Evolutionary conservation across 2,329 filamentous ascomycete genomes (phyloP).

Genomic region (Knufia petricola): DNA sequence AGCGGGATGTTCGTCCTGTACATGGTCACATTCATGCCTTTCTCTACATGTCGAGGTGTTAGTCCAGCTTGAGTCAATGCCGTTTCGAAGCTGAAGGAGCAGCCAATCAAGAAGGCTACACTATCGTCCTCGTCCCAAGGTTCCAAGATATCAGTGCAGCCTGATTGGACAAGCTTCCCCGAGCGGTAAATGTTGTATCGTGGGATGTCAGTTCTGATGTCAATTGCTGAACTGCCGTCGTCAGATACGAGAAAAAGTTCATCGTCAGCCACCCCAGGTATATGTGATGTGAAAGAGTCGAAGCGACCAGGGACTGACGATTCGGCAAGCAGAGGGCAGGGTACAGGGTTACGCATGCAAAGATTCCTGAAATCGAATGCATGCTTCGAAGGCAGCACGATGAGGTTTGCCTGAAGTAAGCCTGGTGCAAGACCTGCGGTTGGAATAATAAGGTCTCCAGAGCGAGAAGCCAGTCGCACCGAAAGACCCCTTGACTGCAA

Average conservation of each 20-base stretch:
- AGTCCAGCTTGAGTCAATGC: conserved; percentile 45
- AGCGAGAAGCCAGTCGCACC: conserved; percentile 14
- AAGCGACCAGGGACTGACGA: conserved; percentile 38
- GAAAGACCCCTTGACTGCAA: neutral
- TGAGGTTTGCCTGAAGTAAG: conserved; percentile 53
- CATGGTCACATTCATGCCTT: conserved; percentile 49
- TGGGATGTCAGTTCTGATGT: conserved; percentile 50
- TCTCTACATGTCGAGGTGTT: conserved; percentile 41
- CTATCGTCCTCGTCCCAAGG: conserved; percentile 48
- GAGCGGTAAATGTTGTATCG: conserved; percentile 50
- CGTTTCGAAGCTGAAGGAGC: conserved; percentile 54
- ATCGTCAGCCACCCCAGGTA: conserved; percentile 24
- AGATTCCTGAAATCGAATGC: conserved; percentile 50
- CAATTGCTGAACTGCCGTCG: conserved; percentile 36
- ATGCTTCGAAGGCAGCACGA: conserved; percentile 49
- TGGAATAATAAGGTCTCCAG: conserved; percentile 17
- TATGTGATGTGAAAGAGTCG: conserved; percentile 31
- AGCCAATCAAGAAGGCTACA: conserved; percentile 54
- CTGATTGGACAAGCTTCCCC: conserved; percentile 32
- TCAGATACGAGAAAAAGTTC: conserved; percentile 6
- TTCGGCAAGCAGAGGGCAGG: conserved; percentile 52
- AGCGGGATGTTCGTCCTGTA: conserved; percentile 50
- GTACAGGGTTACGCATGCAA: conserved; percentile 52
- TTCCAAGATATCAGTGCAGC: conserved; percentile 35
- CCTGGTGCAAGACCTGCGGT: conserved; percentile 49